phyloP scores from a whole-genome alignment of 2,329 filamentous ascomycete species.

The Aspergillus novoparasiticus region DNA sequence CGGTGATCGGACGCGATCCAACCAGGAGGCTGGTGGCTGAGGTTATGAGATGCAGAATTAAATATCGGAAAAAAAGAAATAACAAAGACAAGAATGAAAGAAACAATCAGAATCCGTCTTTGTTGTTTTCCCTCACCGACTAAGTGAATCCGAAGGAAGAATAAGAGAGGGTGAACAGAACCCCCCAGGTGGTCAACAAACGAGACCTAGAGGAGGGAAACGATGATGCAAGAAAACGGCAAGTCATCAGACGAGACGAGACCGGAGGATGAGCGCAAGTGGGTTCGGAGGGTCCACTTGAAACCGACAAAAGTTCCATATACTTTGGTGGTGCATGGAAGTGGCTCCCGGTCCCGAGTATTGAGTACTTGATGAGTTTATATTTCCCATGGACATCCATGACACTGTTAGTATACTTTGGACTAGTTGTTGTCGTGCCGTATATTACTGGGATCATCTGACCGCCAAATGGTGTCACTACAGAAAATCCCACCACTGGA shows the following conservation, averaged over 20 bases:
- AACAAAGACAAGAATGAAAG: not conserved
- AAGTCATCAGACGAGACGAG: constrained; percentile 3
- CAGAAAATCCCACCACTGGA: not conserved
- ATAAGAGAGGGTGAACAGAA: not conserved
- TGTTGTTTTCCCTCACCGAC: not conserved
- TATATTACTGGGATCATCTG: not conserved
- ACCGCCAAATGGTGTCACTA: constrained; percentile 3
- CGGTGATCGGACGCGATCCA: not conserved
- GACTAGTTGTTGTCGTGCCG: not conserved
- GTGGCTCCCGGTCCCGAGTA: not conserved
- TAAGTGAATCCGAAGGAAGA: not conserved
- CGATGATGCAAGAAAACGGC: constrained; percentile 1
- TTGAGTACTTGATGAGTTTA: not conserved
- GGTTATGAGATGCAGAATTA: not conserved
- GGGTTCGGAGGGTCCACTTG: not conserved
- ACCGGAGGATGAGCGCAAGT: not conserved
- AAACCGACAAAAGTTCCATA: not conserved
- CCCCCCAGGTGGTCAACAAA: not conserved
- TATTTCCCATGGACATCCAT: not conserved
- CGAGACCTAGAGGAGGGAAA: not conserved
- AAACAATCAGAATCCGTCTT: not conserved
- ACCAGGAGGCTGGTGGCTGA: not conserved
- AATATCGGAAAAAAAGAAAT: not conserved
- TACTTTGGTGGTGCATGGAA: not conserved
- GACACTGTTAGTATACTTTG: not conserved